A percentile compares a stretch with the other conserved stretches of the same genome.
Conservation (phyloP, 1,284 basidiomycete species). For the Sporisorium iseilematis-ciliati region DNA sequence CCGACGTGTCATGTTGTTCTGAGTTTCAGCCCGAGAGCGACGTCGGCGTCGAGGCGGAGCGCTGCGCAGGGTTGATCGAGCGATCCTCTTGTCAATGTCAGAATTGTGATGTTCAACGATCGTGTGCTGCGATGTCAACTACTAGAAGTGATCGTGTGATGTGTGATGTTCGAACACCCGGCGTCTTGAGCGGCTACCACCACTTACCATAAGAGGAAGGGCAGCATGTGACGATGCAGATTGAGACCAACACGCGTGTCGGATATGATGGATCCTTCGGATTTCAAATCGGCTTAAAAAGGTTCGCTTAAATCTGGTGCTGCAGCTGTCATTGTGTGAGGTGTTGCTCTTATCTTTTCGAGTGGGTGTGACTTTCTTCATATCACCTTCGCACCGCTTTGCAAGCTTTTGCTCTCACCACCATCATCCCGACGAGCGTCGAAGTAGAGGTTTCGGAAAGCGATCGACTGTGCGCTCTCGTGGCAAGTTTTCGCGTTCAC, state of each 20-base stretch:
- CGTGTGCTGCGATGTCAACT: background rate
- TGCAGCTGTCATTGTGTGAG: constrained; percentile 30
- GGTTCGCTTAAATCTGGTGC: background rate
- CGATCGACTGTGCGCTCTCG: background rate
- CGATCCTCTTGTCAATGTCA: background rate
- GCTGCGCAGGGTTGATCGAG: constrained; percentile 1
- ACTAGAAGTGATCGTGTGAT: background rate
- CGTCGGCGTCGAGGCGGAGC: constrained; percentile 1
- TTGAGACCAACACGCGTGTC: constrained; percentile 13
- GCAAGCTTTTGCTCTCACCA: constrained; percentile 1
- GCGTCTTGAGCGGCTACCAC: constrained; percentile 18
- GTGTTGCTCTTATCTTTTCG: constrained; percentile 21
- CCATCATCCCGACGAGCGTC: constrained; percentile 8
- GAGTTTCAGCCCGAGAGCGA: constrained; percentile 38
- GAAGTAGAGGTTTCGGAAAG: background rate
- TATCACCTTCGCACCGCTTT: background rate
- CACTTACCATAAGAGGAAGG: constrained; percentile 35
- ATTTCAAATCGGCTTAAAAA: constrained; percentile 9
- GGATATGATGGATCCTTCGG: constrained; percentile 16
- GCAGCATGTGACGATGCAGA: constrained; percentile 39
- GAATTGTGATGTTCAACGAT: background rate
- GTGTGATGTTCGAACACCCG: background rate
- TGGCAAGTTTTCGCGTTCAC: background rate
- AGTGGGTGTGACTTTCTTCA: background rate
- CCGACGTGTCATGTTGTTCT: constrained; percentile 55